Evolutionary conservation across 2,329 filamentous ascomycete genomes (phyloP), one percentile per base, ranked within the genome.

Genomic region (Bretziella fagacearum): DNA sequence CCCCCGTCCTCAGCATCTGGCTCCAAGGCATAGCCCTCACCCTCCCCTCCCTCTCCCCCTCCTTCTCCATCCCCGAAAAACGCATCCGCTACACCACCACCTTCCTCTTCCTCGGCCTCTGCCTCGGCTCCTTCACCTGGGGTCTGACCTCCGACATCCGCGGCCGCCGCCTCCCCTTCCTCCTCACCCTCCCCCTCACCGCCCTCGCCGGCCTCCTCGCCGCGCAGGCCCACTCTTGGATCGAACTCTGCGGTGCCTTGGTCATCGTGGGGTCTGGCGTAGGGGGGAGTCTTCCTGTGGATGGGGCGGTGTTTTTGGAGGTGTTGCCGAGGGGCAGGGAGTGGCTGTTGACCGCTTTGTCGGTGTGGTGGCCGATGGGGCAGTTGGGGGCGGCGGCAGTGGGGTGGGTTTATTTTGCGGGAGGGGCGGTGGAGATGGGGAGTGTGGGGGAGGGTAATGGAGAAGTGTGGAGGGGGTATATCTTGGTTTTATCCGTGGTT

Each of bases 301-400:
- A 89, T 59, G 81, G 82, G 27, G 81, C 83, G 0, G 65, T 91
- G 2, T 91, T 93, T 59, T 69, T 93, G 30, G 85, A 93, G 57
- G 89, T 89, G 53, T 64, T 93, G 1, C 85, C 85, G 0, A 78
- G 80, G 49, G 73, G 78, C 0, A 80, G 76, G n/a, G 77, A 76
- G 52, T 75, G 77, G 26, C 69, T 91, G 11, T 65, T 91, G 25
- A 91, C 84, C 0, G 67, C 89, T 41, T 67, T 93, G n/a, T 85
- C 81, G 5, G 73, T 86, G 6, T 91, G 83, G 80, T 93, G 85
- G 84, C 82, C 84, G 0, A 63, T 93, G 15, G 85, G 84, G 4
- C 83, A 91, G 57, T 68, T 93, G 6, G 70, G 80, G 48, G 77
- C 81, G 1, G 80, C 77, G 2, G 62, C 82, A 4, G 67, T 84